These are phyloP conservation scores for Agrocybe chaxingu DNA, from an alignment of 768 basidiomycete genomes.

Conservation along the genomic window DNA sequence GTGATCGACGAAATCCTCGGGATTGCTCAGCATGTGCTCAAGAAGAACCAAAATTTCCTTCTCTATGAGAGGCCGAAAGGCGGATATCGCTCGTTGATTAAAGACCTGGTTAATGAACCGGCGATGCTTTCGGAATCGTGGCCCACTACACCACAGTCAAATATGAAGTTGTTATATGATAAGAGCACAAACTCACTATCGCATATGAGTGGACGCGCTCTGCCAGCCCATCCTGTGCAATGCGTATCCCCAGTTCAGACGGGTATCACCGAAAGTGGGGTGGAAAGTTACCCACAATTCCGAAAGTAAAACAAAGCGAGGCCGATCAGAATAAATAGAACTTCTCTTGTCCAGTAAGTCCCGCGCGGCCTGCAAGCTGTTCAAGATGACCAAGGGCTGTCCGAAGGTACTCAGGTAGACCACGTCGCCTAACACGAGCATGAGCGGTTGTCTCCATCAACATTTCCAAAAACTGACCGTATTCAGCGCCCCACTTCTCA, in stretches of 20 bases:
- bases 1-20: constrained; percentile 38
- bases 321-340: constrained; percentile 52
- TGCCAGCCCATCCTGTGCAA: constrained; percentile 47
- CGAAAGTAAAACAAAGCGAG: constrained; percentile 42
- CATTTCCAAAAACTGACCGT: constrained; percentile 32
- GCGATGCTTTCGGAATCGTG: constrained; percentile 49
- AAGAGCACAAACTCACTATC: constrained; percentile 35
- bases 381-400: constrained; percentile 48
- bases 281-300: constrained; percentile 36
- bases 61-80: constrained; percentile 39
- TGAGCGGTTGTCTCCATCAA: neutral
- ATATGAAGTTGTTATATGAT: constrained; percentile 1
- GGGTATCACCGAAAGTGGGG: neutral
- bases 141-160: constrained; percentile 32
- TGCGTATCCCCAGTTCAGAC: neutral
- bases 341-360: constrained; percentile 54
- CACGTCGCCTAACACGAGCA: constrained; percentile 36
- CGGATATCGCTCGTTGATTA: constrained; percentile 37
- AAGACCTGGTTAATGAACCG: constrained; percentile 49
- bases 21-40: constrained; percentile 33
- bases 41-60: constrained; percentile 40
- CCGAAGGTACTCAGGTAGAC: constrained; percentile 39
- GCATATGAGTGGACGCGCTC: constrained; percentile 41
- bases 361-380: constrained; percentile 38
- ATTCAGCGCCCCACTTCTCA: constrained; percentile 36